Evolutionary conservation across 2,329 filamentous ascomycete species (phyloP).

Genomic region (Phyllosticta citrichinensis): DNA sequence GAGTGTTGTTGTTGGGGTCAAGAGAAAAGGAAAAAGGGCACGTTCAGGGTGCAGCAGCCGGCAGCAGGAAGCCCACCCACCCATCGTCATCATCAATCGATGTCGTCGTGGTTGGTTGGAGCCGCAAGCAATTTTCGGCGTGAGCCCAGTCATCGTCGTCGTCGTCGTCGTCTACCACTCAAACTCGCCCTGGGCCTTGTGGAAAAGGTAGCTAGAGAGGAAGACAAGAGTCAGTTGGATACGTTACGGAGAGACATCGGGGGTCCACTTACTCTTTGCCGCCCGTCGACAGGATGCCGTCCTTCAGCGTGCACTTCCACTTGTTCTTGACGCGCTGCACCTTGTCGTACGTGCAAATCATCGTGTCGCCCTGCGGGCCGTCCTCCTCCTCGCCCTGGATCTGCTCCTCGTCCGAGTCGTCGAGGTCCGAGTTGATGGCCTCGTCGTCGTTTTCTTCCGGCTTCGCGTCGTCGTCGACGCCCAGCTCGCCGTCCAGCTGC

Average conservation of each 20-base stretch:
- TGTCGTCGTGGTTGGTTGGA: no score
- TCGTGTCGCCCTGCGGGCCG: slow-evolving; percentile 74
- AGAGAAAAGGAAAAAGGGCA: no score
- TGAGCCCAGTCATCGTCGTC: no score
- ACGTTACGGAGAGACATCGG: neutral
- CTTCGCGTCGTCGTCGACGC: slow-evolving; percentile 47
- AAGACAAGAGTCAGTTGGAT: neutral
- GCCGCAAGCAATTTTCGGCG: no score
- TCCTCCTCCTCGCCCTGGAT: slow-evolving; percentile 79
- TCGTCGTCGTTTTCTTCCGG: slow-evolving; percentile 63
- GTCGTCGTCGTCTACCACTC: slow-evolving; percentile 63
- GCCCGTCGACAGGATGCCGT: slow-evolving; percentile 86
- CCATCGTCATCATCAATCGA: no score
- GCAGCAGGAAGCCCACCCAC: no score
- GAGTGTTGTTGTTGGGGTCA: no score
- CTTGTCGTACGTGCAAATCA: slow-evolving; percentile 99
- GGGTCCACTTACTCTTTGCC: slow-evolving; percentile 62
- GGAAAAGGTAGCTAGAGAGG: slow-evolving; percentile 70
- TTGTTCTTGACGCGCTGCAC: slow-evolving; percentile 97
- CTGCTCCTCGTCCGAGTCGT: slow-evolving; percentile 80
- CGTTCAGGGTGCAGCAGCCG: no score
- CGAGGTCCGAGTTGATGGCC: slow-evolving; percentile 95
- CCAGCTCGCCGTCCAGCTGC: slow-evolving; percentile 43
- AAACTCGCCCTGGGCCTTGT: slow-evolving; percentile 94
- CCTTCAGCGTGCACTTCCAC: slow-evolving; percentile 95